A percentile compares a stretch with the other conserved stretches of the same genome.
Evolutionary conservation across 495 filamentous ascomycete species (phyloP).

Genomic region (Articulospora tetracladia): DNA sequence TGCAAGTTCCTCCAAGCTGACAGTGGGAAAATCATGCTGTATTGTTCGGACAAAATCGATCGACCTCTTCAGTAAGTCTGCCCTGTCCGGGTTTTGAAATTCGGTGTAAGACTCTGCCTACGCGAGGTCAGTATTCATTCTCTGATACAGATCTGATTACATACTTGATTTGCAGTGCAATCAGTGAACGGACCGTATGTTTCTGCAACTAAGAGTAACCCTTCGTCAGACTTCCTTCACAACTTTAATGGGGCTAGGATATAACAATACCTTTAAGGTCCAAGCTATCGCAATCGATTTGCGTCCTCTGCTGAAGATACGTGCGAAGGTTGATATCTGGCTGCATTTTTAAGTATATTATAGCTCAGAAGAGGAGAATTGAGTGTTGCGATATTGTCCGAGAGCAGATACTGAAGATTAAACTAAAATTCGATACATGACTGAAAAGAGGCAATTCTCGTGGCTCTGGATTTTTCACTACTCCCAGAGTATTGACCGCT

Average conservation of each 20-base stretch:
- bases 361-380: too few relatives aligned
- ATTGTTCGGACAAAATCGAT: conserved; percentile 36
- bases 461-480: too few relatives aligned
- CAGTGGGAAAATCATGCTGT: conserved; percentile 29
- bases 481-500: too few relatives aligned
- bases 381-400: too few relatives aligned
- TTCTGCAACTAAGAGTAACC: conserved; percentile 39
- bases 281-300: conserved; percentile 59
- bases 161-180: conserved; percentile 63
- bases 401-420: too few relatives aligned
- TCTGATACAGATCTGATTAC: neutral
- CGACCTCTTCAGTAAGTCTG: conserved; percentile 41
- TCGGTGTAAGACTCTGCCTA: conserved; percentile 59
- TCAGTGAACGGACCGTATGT: conserved; percentile 56
- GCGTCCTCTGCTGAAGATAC: conserved; percentile 38
- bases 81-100: conserved; percentile 46
- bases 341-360: too few relatives aligned
- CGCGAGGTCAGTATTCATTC: neutral
- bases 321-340: conserved; percentile 27
- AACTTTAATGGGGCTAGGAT: neutral
- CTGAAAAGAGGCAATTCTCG: too few relatives aligned
- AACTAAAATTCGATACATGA: too few relatives aligned
- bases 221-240: neutral
- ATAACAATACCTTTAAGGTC: conserved; percentile 45
- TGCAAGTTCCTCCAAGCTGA: conserved; percentile 44